These are phyloP conservation scores for Hymenoscyphus linearis DNA, from an alignment of 2,329 filamentous ascomycete species.

Conservation along the genomic window DNA sequence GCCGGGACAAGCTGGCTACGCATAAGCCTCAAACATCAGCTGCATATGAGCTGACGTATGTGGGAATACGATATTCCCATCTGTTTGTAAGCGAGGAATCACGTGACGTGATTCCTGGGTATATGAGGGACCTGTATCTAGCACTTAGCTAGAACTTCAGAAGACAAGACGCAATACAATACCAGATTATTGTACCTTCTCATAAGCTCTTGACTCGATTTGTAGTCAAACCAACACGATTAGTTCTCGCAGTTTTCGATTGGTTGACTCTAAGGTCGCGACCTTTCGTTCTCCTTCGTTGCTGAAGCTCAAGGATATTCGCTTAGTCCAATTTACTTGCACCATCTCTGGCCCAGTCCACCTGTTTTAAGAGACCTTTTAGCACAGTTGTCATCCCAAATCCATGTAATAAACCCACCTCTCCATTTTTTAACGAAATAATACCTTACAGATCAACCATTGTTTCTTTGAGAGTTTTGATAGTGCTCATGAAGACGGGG, in stretches of 20 bases:
- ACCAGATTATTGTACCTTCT: too few species aligned
- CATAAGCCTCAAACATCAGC: too few species aligned
- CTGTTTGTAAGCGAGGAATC: too few species aligned
- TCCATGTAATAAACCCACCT: slow-evolving; percentile 8
- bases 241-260: slow-evolving; percentile 18
- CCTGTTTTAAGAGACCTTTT: slow-evolving; percentile 8
- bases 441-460: slow-evolving; percentile 20
- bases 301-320: slow-evolving; percentile 24
- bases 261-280: slow-evolving; percentile 17
- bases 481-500: slow-evolving; percentile 18
- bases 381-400: neutral
- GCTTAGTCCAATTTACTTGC: slow-evolving; percentile 23
- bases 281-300: slow-evolving; percentile 19
- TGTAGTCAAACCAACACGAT: too few species aligned
- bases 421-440: slow-evolving; percentile 21
- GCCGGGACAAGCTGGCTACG: too few species aligned
- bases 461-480: slow-evolving; percentile 19
- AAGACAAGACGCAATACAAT: too few species aligned
- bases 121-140: too few species aligned
- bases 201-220: too few species aligned
- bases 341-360: slow-evolving; percentile 23
- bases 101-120: too few species aligned
- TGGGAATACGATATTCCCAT: too few species aligned
- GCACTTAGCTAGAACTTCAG: too few species aligned
- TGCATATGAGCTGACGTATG: too few species aligned